phyloP scores from a whole-genome alignment of 352 stramenopile genomes.

The Globisporangium uncinulatum region DNA sequence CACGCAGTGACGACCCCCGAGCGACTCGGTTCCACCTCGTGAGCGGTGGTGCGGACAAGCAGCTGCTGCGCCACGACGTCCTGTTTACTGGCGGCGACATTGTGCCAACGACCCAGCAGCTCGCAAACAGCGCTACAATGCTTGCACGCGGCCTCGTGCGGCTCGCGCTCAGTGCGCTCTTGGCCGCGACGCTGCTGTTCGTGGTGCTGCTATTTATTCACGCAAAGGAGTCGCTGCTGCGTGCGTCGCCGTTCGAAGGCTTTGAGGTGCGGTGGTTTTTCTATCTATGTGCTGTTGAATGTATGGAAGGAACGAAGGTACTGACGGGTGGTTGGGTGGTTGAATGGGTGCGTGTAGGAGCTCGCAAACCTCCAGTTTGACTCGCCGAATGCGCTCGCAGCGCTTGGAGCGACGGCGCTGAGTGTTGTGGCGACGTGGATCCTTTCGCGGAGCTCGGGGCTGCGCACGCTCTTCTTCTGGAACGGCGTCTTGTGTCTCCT shows the following conservation, averaged over 20 bases:
- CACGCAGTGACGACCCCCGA: conserved; percentile 25
- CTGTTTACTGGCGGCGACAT: conserved; percentile 47
- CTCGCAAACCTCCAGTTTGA: conserved; percentile 46
- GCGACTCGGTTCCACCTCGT: conserved; percentile 42
- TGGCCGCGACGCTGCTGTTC: conserved; percentile 53
- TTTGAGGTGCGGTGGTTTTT: conserved; percentile 34
- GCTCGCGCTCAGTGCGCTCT: conserved; percentile 43
- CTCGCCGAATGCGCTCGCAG: conserved; percentile 42
- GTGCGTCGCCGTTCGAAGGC: conserved; percentile 36
- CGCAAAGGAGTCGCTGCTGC: conserved; percentile 49
- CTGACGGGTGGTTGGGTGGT: neutral
- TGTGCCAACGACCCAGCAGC: conserved; percentile 29
- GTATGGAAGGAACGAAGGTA: neutral
- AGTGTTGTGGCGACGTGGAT: conserved; percentile 39
- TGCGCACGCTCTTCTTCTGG: conserved; percentile 60
- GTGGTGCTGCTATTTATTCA: conserved; percentile 74
- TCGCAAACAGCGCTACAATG: conserved; percentile 24
- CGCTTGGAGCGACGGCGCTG: conserved; percentile 25
- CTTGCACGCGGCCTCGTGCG: conserved; percentile 26
- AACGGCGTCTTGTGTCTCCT: conserved; percentile 61
- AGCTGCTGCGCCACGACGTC: conserved; percentile 60
- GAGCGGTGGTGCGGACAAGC: conserved; percentile 74
- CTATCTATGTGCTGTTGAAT: neutral
- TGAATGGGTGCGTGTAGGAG: conserved; percentile 21
- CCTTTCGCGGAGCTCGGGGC: conserved; percentile 25